A percentile compares a stretch with the other conserved stretches of the same genome.
These are phyloP conservation scores for Fragilaria radians DNA, from an alignment of 108 stramenopile genomes.

Conservation along the genomic window DNA sequence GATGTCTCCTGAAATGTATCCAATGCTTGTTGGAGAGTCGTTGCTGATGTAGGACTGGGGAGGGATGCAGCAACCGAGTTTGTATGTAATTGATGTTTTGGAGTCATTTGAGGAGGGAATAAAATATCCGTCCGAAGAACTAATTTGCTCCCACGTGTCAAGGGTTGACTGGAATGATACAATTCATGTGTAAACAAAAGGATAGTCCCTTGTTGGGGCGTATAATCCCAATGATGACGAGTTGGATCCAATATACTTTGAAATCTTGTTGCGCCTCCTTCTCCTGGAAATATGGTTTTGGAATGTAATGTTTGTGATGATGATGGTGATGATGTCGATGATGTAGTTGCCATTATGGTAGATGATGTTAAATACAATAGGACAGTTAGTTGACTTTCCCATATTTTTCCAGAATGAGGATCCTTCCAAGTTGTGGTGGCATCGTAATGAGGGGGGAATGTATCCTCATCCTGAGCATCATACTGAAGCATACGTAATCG, in stretches of 20 bases:
- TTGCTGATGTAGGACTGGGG: too few species aligned
- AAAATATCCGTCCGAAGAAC: constrained; percentile 71
- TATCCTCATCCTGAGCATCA: constrained; percentile 58
- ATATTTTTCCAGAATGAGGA: not conserved
- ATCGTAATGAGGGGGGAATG: constrained; percentile 68
- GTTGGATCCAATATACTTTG: not conserved
- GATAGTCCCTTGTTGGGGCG: constrained; percentile 38
- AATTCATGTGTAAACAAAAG: constrained; percentile 76
- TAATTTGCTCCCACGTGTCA: constrained; percentile 56
- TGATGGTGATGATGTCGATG: constrained; percentile 1
- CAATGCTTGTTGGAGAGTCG: too few species aligned
- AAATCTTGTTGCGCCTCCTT: constrained; percentile 7
- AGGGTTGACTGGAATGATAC: constrained; percentile 34
- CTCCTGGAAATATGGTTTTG: not conserved
- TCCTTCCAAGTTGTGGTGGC: constrained; percentile 39
- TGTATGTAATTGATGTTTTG: too few species aligned
- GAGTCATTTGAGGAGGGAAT: constrained; percentile 24
- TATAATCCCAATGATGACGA: constrained; percentile 3
- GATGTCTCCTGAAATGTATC: too few species aligned
- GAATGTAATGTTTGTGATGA: not conserved
- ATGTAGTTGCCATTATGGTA: constrained; percentile 49
- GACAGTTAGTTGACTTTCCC: constrained; percentile 45
- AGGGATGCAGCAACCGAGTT: too few species aligned
- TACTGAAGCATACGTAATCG: constrained; percentile 61
- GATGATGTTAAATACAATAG: constrained; percentile 68